Evolutionary conservation across 805 yeast species (phyloP).

Genomic region (Wickerhamomyces mucosus): DNA sequence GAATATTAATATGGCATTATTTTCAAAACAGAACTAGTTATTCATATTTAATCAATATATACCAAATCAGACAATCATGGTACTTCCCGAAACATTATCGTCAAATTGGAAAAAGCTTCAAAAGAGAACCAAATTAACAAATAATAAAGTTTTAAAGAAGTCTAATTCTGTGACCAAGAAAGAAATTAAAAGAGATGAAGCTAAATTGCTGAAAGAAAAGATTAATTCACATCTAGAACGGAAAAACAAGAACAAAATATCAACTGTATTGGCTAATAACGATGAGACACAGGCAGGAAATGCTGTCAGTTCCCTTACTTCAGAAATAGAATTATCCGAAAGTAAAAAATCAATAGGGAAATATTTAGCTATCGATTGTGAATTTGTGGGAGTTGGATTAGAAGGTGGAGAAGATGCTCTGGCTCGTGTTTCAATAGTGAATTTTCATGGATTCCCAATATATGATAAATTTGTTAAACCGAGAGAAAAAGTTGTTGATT

Average conservation of each 20-base stretch:
- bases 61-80: not conserved
- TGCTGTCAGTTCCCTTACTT: slow-evolving; percentile 5
- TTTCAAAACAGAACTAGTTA: too few species aligned
- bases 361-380: slow-evolving; percentile 83
- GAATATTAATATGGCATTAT: too few species aligned
- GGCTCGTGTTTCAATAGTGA: slow-evolving; percentile 83
- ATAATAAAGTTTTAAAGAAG: slow-evolving; percentile 2
- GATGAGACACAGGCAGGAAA: slow-evolving; percentile 18
- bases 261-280: slow-evolving; percentile 19
- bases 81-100: slow-evolving; percentile 1
- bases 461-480: slow-evolving; percentile 75
- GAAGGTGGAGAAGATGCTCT: slow-evolving; percentile 62
- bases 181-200: slow-evolving; percentile 2
- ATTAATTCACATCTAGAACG: slow-evolving; percentile 10
- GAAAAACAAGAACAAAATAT: slow-evolving; percentile 1
- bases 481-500: slow-evolving; percentile 66
- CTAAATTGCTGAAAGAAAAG: slow-evolving; percentile 10
- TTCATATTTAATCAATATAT: too few species aligned
- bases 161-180: slow-evolving; percentile 5
- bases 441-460: slow-evolving; percentile 64
- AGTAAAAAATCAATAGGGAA: slow-evolving; percentile 48
- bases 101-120: slow-evolving; percentile 16
- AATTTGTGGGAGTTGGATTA: slow-evolving; percentile 84
- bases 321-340: slow-evolving; percentile 11
- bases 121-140: slow-evolving; percentile 3